Percentiles rank a stretch among this genome's conserved stretches.
These are phyloP conservation scores for Euphrasia arctica DNA, from an alignment of 305 asterid species.

Conservation along the genomic window DNA sequence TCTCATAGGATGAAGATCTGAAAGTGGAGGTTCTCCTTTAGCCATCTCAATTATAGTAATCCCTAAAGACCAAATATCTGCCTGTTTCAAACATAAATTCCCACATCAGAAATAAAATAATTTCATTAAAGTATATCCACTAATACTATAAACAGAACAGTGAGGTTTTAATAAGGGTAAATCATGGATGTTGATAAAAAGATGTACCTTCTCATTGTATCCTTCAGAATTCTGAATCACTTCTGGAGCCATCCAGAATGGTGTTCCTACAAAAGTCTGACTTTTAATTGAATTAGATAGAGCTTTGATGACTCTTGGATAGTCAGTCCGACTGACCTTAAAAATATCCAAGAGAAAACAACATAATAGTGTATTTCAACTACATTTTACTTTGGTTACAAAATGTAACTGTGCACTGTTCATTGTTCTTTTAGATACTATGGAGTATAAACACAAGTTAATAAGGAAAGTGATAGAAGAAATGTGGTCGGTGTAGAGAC, in stretches of 20 bases:
- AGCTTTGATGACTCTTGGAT: slow-evolving; percentile 31
- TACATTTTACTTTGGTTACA: slow-evolving; percentile 3
- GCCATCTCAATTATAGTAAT: slow-evolving; percentile 97
- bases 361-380: slow-evolving; percentile 21
- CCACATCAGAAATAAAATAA: slow-evolving; percentile 18
- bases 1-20: slow-evolving; percentile 98
- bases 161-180: slow-evolving; percentile 13
- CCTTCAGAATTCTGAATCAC: slow-evolving; percentile 98
- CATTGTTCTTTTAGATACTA: slow-evolving; percentile 14
- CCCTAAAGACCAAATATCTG: slow-evolving; percentile 98
- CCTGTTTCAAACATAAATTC: slow-evolving; percentile 53
- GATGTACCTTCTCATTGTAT: slow-evolving; percentile 86
- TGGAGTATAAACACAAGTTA: background rate
- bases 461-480: slow-evolving; percentile 16
- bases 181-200: slow-evolving; percentile 9
- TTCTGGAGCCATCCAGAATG: slow-evolving; percentile 99
- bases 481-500: background rate
- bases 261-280: slow-evolving; percentile 99
- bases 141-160: slow-evolving; percentile 18
- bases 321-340: slow-evolving; percentile 24
- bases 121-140: slow-evolving; percentile 19
- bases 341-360: slow-evolving; percentile 25
- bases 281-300: slow-evolving; percentile 51
- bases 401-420: slow-evolving; percentile 8
- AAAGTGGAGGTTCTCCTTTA: slow-evolving; percentile 97